phyloP scores from a whole-genome alignment of 495 filamentous ascomycete genomes.

The Xanthoparmelia taractica region DNA sequence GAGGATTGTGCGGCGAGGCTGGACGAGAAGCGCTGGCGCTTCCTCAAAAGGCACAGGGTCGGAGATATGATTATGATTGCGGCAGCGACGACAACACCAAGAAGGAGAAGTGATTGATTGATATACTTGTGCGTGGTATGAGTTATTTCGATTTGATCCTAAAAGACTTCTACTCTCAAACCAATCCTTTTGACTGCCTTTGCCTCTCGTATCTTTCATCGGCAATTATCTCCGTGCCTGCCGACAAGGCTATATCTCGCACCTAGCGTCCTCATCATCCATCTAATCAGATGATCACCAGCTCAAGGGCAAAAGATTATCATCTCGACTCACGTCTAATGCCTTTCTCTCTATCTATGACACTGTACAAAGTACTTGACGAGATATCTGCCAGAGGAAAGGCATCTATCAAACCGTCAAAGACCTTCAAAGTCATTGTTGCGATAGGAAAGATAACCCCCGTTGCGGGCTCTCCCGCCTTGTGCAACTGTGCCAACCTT shows the following conservation, averaged over 20 bases:
- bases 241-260: background rate
- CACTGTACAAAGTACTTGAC: background rate
- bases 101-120: no score
- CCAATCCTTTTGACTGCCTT: background rate
- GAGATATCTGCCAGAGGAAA: background rate
- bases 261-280: background rate
- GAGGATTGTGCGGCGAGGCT: constrained; percentile 2
- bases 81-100: background rate
- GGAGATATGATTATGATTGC: background rate
- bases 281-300: background rate
- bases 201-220: background rate
- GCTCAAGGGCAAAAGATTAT: background rate
- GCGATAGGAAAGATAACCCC: background rate
- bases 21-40: constrained; percentile 13
- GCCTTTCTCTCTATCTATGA: background rate
- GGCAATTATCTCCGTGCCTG: background rate
- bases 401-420: background rate
- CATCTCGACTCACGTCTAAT: background rate
- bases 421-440: background rate
- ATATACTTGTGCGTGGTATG: no score
- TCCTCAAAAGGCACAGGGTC: constrained; percentile 8
- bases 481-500: constrained; percentile 4
- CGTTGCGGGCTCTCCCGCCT: constrained; percentile 2
- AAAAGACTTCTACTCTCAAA: background rate
- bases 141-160: background rate